phyloP scores from a whole-genome alignment of 345 rosid species.

The Boechera divaricarpa region DNA sequence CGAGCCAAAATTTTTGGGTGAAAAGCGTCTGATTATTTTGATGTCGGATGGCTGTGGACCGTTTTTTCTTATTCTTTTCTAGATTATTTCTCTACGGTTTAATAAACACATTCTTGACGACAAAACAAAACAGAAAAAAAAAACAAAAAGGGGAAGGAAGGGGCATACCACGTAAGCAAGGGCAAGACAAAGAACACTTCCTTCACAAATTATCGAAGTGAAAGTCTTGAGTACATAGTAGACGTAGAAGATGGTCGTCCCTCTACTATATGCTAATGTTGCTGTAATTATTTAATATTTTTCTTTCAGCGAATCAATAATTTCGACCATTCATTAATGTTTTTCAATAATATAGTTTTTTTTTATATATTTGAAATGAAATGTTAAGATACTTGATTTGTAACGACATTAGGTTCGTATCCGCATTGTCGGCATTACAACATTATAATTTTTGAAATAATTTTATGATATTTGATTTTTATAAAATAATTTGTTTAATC shows the following conservation, averaged over 20 bases:
- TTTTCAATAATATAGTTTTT: not conserved
- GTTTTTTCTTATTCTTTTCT: too few species aligned
- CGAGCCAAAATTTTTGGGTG: too few species aligned
- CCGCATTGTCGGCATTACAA: too few species aligned
- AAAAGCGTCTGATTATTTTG: too few species aligned
- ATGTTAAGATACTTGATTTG: not conserved
- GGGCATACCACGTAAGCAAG: conserved; percentile 82
- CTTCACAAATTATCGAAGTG: conserved; percentile 75
- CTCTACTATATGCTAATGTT: conserved; percentile 78
- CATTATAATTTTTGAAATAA: too few species aligned
- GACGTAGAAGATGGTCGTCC: conserved; percentile 62
- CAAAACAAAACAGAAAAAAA: not conserved
- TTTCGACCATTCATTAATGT: not conserved
- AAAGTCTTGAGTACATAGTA: conserved; percentile 72
- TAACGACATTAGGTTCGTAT: too few species aligned
- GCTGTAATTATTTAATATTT: conserved; percentile 45
- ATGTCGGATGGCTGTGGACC: too few species aligned
- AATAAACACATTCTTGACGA: not conserved
- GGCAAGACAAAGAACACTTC: conserved; percentile 81
- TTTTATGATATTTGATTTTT: not conserved
- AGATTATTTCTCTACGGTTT: too few species aligned
- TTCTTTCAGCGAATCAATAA: not conserved
- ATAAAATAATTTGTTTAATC: too few species aligned
- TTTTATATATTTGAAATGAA: not conserved
- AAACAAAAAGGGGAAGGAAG: not conserved